Conservation (phyloP, 768 basidiomycete species). For the Lactarius sp. region DNA sequence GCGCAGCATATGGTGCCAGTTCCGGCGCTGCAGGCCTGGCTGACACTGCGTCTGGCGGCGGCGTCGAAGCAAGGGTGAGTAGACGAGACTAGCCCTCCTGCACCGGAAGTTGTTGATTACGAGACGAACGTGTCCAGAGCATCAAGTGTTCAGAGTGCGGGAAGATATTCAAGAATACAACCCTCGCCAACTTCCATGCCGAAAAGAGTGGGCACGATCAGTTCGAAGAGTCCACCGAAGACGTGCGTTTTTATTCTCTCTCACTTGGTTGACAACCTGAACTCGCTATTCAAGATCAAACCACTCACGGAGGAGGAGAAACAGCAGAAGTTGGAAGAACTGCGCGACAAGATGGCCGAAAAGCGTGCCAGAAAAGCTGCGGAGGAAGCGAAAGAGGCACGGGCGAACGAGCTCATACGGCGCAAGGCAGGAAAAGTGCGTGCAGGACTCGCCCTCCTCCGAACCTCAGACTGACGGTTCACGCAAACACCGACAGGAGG, state of each 20-base stretch:
- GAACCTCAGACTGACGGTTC: background rate
- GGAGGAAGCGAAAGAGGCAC: slow-evolving; percentile 67
- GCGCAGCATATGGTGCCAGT: slow-evolving; percentile 40
- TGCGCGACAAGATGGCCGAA: slow-evolving; percentile 71
- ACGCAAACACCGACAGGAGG: slow-evolving; percentile 46
- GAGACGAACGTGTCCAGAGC: slow-evolving; percentile 42
- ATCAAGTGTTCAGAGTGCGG: slow-evolving; percentile 82
- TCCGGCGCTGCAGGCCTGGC: slow-evolving; percentile 35
- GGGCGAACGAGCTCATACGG: slow-evolving; percentile 71
- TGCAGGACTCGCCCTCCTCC: background rate
- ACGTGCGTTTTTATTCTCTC: slow-evolving; percentile 44
- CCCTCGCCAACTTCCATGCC: slow-evolving; percentile 87
- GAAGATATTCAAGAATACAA: slow-evolving; percentile 82
- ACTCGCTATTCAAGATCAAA: slow-evolving; percentile 55
- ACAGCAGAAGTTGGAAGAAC: slow-evolving; percentile 70
- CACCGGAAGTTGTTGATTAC: background rate
- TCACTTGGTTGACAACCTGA: background rate
- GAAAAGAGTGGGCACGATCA: slow-evolving; percentile 94
- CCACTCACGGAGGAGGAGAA: slow-evolving; percentile 95
- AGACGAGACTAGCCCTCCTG: background rate
- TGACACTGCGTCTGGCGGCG: slow-evolving; percentile 29
- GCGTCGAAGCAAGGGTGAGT: slow-evolving; percentile 63
- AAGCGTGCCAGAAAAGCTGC: slow-evolving; percentile 72
- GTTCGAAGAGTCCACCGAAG: slow-evolving; percentile 94
- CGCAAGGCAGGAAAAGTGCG: slow-evolving; percentile 80